A percentile compares a stretch with the other conserved stretches of the same genome.
phyloP scores from a whole-genome alignment of 2,329 filamentous ascomycete species.

The Raffaelea arxii region DNA sequence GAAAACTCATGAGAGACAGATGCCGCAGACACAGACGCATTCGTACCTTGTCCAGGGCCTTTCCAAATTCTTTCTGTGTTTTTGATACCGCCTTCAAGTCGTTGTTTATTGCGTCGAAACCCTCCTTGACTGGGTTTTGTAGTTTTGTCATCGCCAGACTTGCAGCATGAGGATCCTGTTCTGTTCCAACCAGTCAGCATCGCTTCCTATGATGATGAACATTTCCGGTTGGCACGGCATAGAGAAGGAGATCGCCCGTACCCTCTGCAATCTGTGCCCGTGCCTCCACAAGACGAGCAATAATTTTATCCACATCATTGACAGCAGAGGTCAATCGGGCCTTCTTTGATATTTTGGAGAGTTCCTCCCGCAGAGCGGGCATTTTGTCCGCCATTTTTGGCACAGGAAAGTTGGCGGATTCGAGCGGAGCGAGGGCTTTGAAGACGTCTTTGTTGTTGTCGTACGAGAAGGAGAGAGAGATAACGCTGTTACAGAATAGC shows the following conservation, averaged over 20 bases:
- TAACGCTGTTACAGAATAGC: too few species aligned
- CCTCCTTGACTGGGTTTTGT: constrained; percentile 74
- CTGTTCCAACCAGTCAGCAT: constrained; percentile 15
- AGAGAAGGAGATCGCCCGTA: constrained; percentile 26
- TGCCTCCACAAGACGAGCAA: constrained; percentile 65
- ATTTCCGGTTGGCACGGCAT: background rate
- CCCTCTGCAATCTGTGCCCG: constrained; percentile 64
- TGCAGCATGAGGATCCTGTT: constrained; percentile 57
- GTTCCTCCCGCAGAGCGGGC: constrained; percentile 57
- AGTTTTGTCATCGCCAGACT: constrained; percentile 71
- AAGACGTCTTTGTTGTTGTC: too few species aligned
- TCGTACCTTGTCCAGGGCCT: constrained; percentile 69
- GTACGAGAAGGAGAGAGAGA: too few species aligned
- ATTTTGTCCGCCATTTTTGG: constrained; percentile 22
- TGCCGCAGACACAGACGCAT: background rate
- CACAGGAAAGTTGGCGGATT: too few species aligned
- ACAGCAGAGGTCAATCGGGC: constrained; percentile 63
- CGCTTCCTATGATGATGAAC: too few species aligned
- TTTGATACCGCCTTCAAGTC: constrained; percentile 77
- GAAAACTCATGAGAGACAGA: background rate
- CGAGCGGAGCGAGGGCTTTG: too few species aligned
- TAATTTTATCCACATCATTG: constrained; percentile 71
- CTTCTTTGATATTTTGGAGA: constrained; percentile 60
- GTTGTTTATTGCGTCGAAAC: constrained; percentile 70
- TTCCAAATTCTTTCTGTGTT: constrained; percentile 73